Percentiles rank a stretch among this genome's conserved stretches.
These are phyloP conservation scores for Globisporangium cylindrosporum DNA, from an alignment of 352 stramenopile genomes.

Conservation along the genomic window DNA sequence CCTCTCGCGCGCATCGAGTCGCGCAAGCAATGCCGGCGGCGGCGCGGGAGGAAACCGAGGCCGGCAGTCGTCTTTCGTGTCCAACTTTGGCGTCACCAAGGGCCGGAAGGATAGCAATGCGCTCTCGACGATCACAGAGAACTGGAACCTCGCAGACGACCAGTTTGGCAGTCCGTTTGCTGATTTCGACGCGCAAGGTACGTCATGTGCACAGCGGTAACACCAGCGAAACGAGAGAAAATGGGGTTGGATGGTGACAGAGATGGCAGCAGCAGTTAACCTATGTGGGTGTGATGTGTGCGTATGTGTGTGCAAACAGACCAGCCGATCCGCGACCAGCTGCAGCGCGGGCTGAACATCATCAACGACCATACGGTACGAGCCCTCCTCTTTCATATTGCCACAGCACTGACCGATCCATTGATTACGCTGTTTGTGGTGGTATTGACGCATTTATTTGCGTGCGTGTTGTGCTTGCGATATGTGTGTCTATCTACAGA, in stretches of 20 bases:
- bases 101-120: conserved; percentile 67
- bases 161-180: conserved; percentile 74
- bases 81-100: conserved; percentile 72
- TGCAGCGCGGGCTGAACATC: conserved; percentile 76
- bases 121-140: conserved; percentile 85
- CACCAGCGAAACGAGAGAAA: neutral
- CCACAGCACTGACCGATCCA: neutral
- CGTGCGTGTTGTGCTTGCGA: neutral
- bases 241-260: neutral
- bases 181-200: conserved; percentile 79
- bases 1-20: conserved; percentile 50
- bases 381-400: neutral
- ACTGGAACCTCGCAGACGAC: conserved; percentile 80
- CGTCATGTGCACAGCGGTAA: neutral
- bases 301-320: conserved; percentile 29
- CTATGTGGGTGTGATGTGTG: neutral
- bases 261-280: neutral
- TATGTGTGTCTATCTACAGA: conserved; percentile 25
- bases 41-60: conserved; percentile 15
- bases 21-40: conserved; percentile 30
- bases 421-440: neutral
- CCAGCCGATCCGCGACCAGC: conserved; percentile 77
- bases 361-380: conserved; percentile 86
- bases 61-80: conserved; percentile 70
- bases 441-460: neutral